Conservation (phyloP, 805 yeast genomes). For the Nakazawaea laoshanensis region DNA sequence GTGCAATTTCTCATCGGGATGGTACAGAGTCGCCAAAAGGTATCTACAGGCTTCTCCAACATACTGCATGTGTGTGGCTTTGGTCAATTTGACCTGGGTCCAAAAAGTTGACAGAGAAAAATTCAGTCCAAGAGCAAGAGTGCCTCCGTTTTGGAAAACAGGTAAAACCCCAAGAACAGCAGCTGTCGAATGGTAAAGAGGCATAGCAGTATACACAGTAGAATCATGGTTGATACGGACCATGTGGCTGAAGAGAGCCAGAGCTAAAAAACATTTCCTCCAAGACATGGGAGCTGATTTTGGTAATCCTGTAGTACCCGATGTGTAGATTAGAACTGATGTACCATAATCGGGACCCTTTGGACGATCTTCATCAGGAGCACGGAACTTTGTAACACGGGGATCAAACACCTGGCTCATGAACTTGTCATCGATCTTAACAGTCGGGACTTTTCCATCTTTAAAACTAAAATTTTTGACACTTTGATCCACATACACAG, state of each 20-base stretch:
- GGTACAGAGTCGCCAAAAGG: constrained; percentile 54
- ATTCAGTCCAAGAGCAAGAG: constrained; percentile 69
- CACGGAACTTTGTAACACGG: constrained; percentile 41
- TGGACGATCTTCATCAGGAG: constrained; percentile 44
- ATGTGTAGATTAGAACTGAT: constrained; percentile 73
- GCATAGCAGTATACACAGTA: constrained; percentile 84
- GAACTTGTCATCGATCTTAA: constrained; percentile 43
- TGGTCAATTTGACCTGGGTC: constrained; percentile 70
- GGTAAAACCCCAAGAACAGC: constrained; percentile 80
- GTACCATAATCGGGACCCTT: constrained; percentile 51
- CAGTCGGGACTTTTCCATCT: too few species aligned
- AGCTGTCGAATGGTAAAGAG: constrained; percentile 91
- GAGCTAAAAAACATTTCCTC: constrained; percentile 73
- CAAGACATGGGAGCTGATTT: constrained; percentile 91
- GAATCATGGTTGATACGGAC: constrained; percentile 48
- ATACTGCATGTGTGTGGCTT: constrained; percentile 80
- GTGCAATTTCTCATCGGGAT: constrained; percentile 61
- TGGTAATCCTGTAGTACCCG: constrained; percentile 94
- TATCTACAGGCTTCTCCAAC: constrained; percentile 95
- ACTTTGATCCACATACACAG: constrained; percentile 69
- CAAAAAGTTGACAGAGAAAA: constrained; percentile 82
- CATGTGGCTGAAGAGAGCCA: constrained; percentile 60
- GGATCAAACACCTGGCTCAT: constrained; percentile 30
- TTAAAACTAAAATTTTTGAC: constrained; percentile 50
- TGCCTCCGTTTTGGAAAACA: constrained; percentile 48